Conservation (phyloP, 306 rosid genomes). For the Carpinus fangiana region DNA sequence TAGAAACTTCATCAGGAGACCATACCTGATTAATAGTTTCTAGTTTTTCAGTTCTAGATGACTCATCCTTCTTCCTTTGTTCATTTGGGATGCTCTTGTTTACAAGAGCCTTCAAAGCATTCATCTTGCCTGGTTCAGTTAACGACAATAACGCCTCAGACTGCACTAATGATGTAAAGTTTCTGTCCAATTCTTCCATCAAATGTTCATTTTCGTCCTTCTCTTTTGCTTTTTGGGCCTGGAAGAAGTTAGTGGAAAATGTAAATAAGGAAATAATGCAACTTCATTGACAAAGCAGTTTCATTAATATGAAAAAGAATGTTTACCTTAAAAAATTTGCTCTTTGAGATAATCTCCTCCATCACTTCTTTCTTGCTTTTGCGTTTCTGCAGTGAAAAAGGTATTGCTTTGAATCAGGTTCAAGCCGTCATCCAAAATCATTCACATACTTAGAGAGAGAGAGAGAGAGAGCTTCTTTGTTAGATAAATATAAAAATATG, state of each 20-base stretch:
- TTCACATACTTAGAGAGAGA: slow-evolving; percentile 1
- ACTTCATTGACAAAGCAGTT: slow-evolving; percentile 1
- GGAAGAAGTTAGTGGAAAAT: slow-evolving; percentile 30
- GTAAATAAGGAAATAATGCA: slow-evolving; percentile 16
- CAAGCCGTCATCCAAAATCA: slow-evolving; percentile 16
- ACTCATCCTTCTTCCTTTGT: slow-evolving; percentile 40
- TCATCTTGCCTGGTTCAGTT: slow-evolving; percentile 64
- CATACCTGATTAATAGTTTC: slow-evolving; percentile 52
- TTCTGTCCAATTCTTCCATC: slow-evolving; percentile 73
- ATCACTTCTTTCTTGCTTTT: slow-evolving; percentile 89
- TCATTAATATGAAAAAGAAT: slow-evolving; percentile 8
- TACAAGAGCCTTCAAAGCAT: slow-evolving; percentile 67
- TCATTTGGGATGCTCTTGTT: slow-evolving; percentile 50
- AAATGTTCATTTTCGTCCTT: slow-evolving; percentile 77
- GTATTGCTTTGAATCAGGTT: slow-evolving; percentile 23
- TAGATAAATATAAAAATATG: slow-evolving; percentile 1
- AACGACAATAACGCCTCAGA: slow-evolving; percentile 58
- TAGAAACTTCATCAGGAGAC: slow-evolving; percentile 2
- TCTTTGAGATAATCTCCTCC: slow-evolving; percentile 77
- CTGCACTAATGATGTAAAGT: slow-evolving; percentile 56
- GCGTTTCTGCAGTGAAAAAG: slow-evolving; percentile 54
- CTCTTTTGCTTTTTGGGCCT: slow-evolving; percentile 89
- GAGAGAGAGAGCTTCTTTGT: slow-evolving; percentile 15
- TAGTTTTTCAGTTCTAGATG: slow-evolving; percentile 32
- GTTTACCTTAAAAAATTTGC: slow-evolving; percentile 76